Evolutionary conservation across 2,329 filamentous ascomycete species (phyloP), one percentile per base, ranked within the genome.

Genomic region (Chaetomiaceae sp.): DNA sequence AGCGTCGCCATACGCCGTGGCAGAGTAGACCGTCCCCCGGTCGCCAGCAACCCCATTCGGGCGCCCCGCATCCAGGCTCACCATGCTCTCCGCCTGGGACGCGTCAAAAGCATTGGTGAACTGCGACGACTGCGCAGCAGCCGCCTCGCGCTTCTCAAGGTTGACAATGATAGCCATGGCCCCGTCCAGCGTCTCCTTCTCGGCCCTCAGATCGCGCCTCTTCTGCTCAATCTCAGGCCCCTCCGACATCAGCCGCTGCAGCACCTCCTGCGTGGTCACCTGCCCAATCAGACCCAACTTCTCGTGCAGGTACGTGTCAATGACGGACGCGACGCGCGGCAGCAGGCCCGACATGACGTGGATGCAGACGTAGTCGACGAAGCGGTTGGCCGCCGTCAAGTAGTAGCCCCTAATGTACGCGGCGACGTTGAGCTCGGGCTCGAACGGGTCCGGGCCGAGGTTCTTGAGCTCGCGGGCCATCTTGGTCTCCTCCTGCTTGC

Each of bases 331-430:
- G 6, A 80, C 71, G 3, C 69, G 65, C 0, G 77, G 77, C 6
- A 81, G 71, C 64, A 79, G 71, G 4, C 75, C 73, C 9, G 75
- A 76, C 11, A 75, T 71, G 50, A 80, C 67, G 44, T 75, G 71
- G 22, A 80, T 71, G 1, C 73, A 69, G 6, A 75, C 70, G 2
- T 70, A 66, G 51, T 91, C 86, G 0, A 82, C 75, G 61, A 89
- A 87, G 1, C 86, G 78, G 31, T 76, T 70, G 0, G 82, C 79
- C 0, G 87, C 85, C 4, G 85, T 78, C 43, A 81, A 75, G 63
- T 91, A 91, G 66, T 90, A 91, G 0, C 80, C 85, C 0, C 84
- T 74, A 40, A 88, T 76, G 4, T 82, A 82, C 0, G 83, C 76
- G 0, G 87, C 79, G 0, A 87, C 80, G 8, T 77, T 72, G 0